Evolutionary conservation across 306 rosid genomes (phyloP).

Genomic region (Psophocarpus tetragonolobus): DNA sequence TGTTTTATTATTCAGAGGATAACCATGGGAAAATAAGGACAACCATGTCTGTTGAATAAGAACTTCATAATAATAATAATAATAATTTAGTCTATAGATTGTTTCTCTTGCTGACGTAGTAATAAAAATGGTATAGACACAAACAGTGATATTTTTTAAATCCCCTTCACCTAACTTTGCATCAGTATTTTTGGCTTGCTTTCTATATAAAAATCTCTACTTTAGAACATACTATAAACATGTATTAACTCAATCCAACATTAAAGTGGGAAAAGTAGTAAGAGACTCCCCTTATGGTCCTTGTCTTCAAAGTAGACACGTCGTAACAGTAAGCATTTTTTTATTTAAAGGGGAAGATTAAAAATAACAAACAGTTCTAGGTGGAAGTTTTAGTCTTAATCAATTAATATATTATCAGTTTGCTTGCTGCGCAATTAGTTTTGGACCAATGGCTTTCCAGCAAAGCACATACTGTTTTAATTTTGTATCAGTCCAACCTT

Average conservation of each 20-base stretch:
- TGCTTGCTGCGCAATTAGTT: not conserved
- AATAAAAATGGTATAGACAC: not conserved
- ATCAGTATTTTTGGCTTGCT: not conserved
- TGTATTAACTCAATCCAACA: not conserved
- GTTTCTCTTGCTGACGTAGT: not conserved
- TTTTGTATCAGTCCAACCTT: slow-evolving; percentile 1
- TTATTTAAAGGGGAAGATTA: not conserved
- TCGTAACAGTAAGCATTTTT: not conserved
- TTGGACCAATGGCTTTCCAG: not conserved
- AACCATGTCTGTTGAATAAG: slow-evolving; percentile 1
- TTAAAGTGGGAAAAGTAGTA: not conserved
- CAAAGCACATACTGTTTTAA: not conserved
- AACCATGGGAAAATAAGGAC: not conserved
- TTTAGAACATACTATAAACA: not conserved
- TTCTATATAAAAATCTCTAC: not conserved
- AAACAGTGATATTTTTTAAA: not conserved
- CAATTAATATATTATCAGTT: not conserved
- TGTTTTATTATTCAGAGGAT: not conserved
- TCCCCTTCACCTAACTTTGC: not conserved
- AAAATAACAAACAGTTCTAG: not conserved
- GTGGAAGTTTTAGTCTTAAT: not conserved
- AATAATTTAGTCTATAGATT: not conserved
- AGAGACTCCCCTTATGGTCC: not conserved
- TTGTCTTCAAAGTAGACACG: not conserved
- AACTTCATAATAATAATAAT: not conserved